Base-by-base conservation (phyloP, 768 basidiomycete genomes). In the Leccinum subgranulosum region DNA sequence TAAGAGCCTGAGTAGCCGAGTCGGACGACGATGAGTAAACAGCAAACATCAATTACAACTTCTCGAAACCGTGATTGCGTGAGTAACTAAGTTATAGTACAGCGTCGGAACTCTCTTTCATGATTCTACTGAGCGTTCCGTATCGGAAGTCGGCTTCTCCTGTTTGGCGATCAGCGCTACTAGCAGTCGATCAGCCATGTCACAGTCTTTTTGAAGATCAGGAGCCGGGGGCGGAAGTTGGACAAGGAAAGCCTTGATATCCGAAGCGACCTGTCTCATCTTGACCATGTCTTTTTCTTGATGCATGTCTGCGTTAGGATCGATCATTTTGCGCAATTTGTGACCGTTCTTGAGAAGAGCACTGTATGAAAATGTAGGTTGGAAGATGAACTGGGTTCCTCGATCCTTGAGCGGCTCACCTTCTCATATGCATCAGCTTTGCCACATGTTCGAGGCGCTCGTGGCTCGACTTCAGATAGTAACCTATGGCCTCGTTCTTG, bases 361-460 rank as follows among this genome's bases (percentile, higher is more conserved):
- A 34, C 77, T 76, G 21, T 14, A 10, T 19, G 43, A 10, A 49
- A 33, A 43, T 25, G 21, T 12, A 29, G 6, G 27, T 55, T 15
- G 5, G 60, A 21, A 48, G n/a, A 47, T 21, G 6, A 46, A 7
- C 41, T 25, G 6, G 10, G 8, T 19, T 23, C 23, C 49, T 3
- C 14, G 3, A 3, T 11, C 9, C 19, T 1, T 33, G 6, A 23
- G 67, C 25, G 25, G 25, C 74, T 57, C 55, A 80, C 81, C 12
- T 71, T 17, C 74, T 60, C 34, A 63, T 56, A 4, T 59, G 77
- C 51, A 68, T 59, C 27, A 70, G 68, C 45, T 63, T 61, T 7
- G 60, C 64, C 17, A 76, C 45, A 36, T 64, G 64, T 29, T 80
- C 79, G 3, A 79, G 64, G 29, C 66, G 68, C 19, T 75, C 67